Evolutionary conservation across 805 yeast genomes (phyloP).

Genomic region (Candida golubevii): DNA sequence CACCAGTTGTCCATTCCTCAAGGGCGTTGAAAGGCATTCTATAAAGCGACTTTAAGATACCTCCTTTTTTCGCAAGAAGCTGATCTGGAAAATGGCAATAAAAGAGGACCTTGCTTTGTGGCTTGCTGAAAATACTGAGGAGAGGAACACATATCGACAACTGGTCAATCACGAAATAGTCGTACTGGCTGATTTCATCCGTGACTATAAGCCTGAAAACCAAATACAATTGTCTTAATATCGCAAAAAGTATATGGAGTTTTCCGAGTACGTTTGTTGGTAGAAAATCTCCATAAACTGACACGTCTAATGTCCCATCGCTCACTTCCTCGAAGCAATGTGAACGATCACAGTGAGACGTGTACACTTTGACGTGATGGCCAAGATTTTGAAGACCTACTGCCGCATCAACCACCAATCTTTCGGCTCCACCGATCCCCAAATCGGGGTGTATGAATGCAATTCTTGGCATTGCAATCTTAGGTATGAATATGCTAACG

Average conservation of each 20-base stretch:
- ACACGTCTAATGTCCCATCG: constrained; percentile 52
- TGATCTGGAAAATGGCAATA: constrained; percentile 98
- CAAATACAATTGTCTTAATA: constrained; percentile 73
- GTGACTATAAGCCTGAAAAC: constrained; percentile 42
- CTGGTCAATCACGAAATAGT: constrained; percentile 83
- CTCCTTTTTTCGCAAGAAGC: constrained; percentile 57
- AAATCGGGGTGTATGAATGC: constrained; percentile 95
- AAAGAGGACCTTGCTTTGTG: constrained; percentile 56
- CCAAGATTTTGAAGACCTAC: constrained; percentile 64
- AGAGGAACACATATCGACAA: constrained; percentile 80
- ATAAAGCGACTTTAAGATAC: constrained; percentile 57
- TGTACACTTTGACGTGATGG: constrained; percentile 63
- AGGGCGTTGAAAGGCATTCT: constrained; percentile 78
- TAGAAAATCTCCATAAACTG: constrained; percentile 76
- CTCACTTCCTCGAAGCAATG: constrained; percentile 92
- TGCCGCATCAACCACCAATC: constrained; percentile 95
- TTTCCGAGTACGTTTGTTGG: constrained; percentile 68
- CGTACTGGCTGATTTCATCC: constrained; percentile 50
- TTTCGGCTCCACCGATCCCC: constrained; percentile 97
- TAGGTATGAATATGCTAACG: too few relatives aligned
- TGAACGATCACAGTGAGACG: constrained; percentile 82
- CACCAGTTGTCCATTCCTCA: constrained; percentile 75
- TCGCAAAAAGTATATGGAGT: constrained; percentile 79
- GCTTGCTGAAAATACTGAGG: constrained; percentile 42
- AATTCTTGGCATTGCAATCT: constrained; percentile 35